Evolutionary conservation across 352 stramenopile species (phyloP).

Genomic region (Phytophthora litchii): DNA sequence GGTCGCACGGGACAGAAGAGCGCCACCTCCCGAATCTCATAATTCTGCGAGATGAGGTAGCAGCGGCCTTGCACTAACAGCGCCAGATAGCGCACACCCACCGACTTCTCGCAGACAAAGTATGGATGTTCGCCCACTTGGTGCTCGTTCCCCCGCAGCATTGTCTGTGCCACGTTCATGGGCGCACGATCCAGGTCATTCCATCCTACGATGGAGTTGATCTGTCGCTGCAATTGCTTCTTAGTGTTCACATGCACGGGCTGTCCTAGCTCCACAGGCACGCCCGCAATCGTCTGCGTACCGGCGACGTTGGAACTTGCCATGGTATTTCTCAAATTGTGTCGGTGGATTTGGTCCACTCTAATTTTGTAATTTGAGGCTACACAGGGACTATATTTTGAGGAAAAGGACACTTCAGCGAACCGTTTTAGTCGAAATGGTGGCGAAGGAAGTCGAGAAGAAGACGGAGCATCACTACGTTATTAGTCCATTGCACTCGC

Average conservation of each 20-base stretch:
- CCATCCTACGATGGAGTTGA: slow-evolving; percentile 85
- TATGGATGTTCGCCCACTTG: slow-evolving; percentile 84
- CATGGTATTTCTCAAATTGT: background rate
- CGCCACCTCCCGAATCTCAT: slow-evolving; percentile 80
- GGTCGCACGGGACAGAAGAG: slow-evolving; percentile 83
- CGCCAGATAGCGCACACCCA: slow-evolving; percentile 78
- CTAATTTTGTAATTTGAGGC: no score
- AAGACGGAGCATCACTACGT: slow-evolving; percentile 16
- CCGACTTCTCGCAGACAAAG: slow-evolving; percentile 84
- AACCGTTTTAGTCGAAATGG: background rate
- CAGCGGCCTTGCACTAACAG: slow-evolving; percentile 80
- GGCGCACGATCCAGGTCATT: slow-evolving; percentile 76
- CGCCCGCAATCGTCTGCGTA: slow-evolving; percentile 45
- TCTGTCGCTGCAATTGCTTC: slow-evolving; percentile 83
- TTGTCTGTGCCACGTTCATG: slow-evolving; percentile 72
- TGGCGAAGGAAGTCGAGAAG: slow-evolving; percentile 6
- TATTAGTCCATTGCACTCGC: slow-evolving; percentile 21
- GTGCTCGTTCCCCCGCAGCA: slow-evolving; percentile 75
- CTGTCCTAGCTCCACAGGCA: slow-evolving; percentile 71
- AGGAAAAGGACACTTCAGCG: background rate
- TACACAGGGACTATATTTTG: background rate
- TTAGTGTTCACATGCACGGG: slow-evolving; percentile 70
- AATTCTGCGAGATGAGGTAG: slow-evolving; percentile 86
- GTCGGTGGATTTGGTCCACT: background rate
- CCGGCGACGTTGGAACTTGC: slow-evolving; percentile 6